These are phyloP conservation scores for Drechmeria coniospora DNA, from an alignment of 2,329 filamentous ascomycete species.

Conservation along the genomic window DNA sequence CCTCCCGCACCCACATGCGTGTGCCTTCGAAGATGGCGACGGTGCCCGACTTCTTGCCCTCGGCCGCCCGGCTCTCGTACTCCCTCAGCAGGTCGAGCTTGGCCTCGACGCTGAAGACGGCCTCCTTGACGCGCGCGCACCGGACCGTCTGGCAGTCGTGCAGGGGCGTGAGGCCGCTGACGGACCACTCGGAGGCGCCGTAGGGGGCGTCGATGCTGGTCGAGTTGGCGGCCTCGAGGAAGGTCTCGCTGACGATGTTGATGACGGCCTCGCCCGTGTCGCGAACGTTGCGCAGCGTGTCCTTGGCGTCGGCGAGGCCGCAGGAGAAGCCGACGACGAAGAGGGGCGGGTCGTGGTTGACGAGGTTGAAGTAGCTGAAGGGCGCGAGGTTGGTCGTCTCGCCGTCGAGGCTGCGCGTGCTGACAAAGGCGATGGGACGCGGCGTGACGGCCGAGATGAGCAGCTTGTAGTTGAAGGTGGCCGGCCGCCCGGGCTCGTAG, in stretches of 20 bases:
- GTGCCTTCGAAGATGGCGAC: slow-evolving; percentile 70
- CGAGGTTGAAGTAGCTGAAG: slow-evolving; percentile 72
- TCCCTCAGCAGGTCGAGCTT: slow-evolving; percentile 61
- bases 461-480: slow-evolving; percentile 75
- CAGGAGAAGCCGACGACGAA: slow-evolving; percentile 47
- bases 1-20: slow-evolving; percentile 77
- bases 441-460: slow-evolving; percentile 73
- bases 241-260: slow-evolving; percentile 77
- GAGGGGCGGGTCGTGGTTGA: slow-evolving; percentile 75
- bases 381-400: slow-evolving; percentile 59
- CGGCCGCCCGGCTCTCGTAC: slow-evolving; percentile 56
- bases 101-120: slow-evolving; percentile 69
- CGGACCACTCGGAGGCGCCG: slow-evolving; percentile 63
- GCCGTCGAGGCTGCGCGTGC: slow-evolving; percentile 43
- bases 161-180: slow-evolving; percentile 60
- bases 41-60: slow-evolving; percentile 60
- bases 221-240: slow-evolving; percentile 77
- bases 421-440: slow-evolving; percentile 58
- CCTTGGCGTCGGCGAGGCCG: slow-evolving; percentile 45
- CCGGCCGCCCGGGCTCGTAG: slow-evolving; percentile 51
- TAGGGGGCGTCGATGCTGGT: slow-evolving; percentile 63
- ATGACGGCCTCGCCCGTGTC: slow-evolving; percentile 64
- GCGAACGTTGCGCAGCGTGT: slow-evolving; percentile 59
- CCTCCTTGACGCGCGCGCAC: slow-evolving; percentile 62
- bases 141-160: slow-evolving; percentile 48